phyloP scores from a whole-genome alignment of 495 filamentous ascomycete genomes.

The Stereocaulon alpinum region DNA sequence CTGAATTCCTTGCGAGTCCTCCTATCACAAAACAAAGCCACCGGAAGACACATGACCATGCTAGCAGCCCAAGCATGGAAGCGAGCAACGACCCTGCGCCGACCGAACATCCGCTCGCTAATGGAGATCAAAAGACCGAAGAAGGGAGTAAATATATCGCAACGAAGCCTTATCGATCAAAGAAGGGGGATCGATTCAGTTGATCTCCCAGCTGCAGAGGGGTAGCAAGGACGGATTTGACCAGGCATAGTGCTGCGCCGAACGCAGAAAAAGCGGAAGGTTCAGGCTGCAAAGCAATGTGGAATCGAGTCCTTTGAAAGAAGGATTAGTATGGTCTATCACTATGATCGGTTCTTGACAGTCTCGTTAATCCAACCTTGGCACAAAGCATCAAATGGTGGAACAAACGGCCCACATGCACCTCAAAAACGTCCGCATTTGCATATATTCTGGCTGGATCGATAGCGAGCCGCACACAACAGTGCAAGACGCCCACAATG shows the following conservation, averaged over 20 bases:
- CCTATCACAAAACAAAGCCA: constrained; percentile 19
- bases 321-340: too few species aligned
- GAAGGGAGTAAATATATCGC: constrained; percentile 91
- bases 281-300: too few species aligned
- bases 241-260: background rate
- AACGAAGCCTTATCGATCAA: constrained; percentile 57
- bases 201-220: constrained; percentile 10
- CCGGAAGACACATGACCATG: constrained; percentile 39
- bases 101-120: constrained; percentile 70
- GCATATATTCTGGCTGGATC: background rate
- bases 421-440: background rate
- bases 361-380: too few species aligned
- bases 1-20: constrained; percentile 28
- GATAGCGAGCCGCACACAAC: background rate
- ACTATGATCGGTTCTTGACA: background rate
- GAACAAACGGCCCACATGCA: too few species aligned
- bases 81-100: constrained; percentile 74
- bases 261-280: too few species aligned
- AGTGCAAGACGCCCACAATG: background rate
- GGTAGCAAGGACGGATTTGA: background rate
- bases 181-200: constrained; percentile 72
- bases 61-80: constrained; percentile 69
- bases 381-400: too few species aligned
- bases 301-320: too few species aligned
- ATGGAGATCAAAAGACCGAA: constrained; percentile 53